A percentile compares a stretch with the other conserved stretches of the same genome.
phyloP scores from a whole-genome alignment of 1,284 basidiomycete species.

The Porodaedalea pini region DNA sequence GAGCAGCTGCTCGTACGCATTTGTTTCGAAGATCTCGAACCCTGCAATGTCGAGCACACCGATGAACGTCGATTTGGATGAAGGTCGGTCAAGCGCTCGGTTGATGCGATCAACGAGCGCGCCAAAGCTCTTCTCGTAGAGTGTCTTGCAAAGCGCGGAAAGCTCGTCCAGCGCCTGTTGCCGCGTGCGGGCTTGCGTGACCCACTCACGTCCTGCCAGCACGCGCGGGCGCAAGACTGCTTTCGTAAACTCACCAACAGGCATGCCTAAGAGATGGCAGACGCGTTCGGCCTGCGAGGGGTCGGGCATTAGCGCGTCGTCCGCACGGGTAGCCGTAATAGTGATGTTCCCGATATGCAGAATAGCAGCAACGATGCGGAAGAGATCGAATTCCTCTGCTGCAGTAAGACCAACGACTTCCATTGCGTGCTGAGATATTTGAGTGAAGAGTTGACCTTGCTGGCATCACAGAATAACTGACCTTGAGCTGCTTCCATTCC shows the following conservation, averaged over 20 bases:
- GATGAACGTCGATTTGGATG: conserved; percentile 92
- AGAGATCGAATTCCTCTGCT: conserved; percentile 87
- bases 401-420: conserved; percentile 84
- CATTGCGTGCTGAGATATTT: conserved; percentile 63
- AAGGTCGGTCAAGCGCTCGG: conserved; percentile 88
- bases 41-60: conserved; percentile 99
- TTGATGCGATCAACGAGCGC: conserved; percentile 95
- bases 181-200: conserved; percentile 87
- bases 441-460: conserved; percentile 1
- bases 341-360: conserved; percentile 94
- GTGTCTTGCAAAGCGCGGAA: conserved; percentile 88
- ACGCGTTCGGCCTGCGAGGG: conserved; percentile 84
- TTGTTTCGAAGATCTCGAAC: conserved; percentile 93
- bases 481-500: conserved; percentile 84
- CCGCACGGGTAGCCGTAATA: conserved; percentile 78
- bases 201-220: conserved; percentile 96
- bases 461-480: conserved; percentile 34
- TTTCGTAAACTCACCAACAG: conserved; percentile 84
- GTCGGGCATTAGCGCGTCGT: conserved; percentile 86
- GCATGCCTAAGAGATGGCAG: conserved; percentile 92
- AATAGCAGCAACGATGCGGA: conserved; percentile 91
- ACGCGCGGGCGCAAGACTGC: conserved; percentile 87
- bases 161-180: conserved; percentile 95
- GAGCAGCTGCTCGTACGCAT: conserved; percentile 95
- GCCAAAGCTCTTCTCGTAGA: conserved; percentile 97